Base-by-base conservation (phyloP, 2,329 filamentous ascomycete genomes). In the Fusarium liriodendri region DNA sequence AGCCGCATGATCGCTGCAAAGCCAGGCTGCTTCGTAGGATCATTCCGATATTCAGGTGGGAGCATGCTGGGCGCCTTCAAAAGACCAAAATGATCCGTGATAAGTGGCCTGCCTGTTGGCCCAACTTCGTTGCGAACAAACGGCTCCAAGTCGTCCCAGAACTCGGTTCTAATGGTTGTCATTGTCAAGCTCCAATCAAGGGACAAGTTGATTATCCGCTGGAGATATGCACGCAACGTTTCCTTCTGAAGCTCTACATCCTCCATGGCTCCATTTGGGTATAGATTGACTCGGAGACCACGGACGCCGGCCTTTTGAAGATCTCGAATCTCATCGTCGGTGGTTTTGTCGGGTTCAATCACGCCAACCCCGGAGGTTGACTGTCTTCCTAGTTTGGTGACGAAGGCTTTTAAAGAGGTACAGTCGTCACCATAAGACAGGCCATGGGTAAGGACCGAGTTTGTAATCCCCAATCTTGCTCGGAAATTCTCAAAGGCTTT, bases 11-110 rank as follows among this genome's bases (percentile, higher is more conserved):
- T 67, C 0, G 72, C 33, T 10, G 64, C 59, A 18, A 71, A 74
- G 2, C 72, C 70, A 58, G 78, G 76, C 52, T 83, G 82, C 2
- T 63, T 65, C 0, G 75, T 76, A 4, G 79, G 66, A 45, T 82
- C 76, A 3, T 70, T 50, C 3, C 58, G 62, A 32, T 70, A 74
- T 14, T 78, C 66, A 6, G 45, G 58, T 0, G 77, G 61, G 4
- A 82, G 71, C 77, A 83, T 82, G 42, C 81, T 83, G 0, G 71
- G 57, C 3, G 73, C 80, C 59, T 84, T 83, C 0, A 84, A 62
- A 16, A 84, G 71, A 0, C 78, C 82, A 61, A 83, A 82, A 60
- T 84, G 83, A 52, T 84, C 82, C 1, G 82, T 84, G 0, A 84
- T 77, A 2, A 83, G 13, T 1, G 72, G 54, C 0, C 67, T 32